Conservation (phyloP, 2,329 filamentous ascomycete genomes). For the Beauveria sp. region DNA sequence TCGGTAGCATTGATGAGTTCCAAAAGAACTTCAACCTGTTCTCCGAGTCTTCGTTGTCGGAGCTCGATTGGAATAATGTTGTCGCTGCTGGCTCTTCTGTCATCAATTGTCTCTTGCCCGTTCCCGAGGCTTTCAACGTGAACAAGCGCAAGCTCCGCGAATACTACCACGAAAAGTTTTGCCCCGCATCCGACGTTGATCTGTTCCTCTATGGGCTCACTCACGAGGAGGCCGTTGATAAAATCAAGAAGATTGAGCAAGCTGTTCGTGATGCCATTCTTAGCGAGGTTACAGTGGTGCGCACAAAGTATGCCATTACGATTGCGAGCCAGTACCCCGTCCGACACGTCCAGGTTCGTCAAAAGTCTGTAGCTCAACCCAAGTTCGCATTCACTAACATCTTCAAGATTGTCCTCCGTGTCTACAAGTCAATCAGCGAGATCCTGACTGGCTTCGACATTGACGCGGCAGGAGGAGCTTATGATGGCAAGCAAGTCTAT, state of each 20-base stretch:
- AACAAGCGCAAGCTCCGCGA: conserved; percentile 58
- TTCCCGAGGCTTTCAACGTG: conserved; percentile 52
- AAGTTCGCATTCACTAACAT: not conserved
- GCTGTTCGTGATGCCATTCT: conserved; percentile 70
- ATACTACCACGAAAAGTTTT: conserved; percentile 77
- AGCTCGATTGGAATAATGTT: conserved; percentile 76
- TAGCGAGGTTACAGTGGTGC: conserved; percentile 74
- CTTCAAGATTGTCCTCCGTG: conserved; percentile 66
- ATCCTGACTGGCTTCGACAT: conserved; percentile 87
- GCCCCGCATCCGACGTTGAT: conserved; percentile 80
- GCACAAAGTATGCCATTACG: conserved; percentile 82
- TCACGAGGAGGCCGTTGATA: conserved; percentile 70
- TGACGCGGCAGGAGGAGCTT: conserved; percentile 74
- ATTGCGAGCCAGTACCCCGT: conserved; percentile 79
- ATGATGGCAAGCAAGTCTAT: conserved; percentile 74
- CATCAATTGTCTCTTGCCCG: conserved; percentile 68
- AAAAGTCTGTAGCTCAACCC: not conserved
- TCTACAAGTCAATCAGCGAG: conserved; percentile 78
- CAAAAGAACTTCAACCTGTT: conserved; percentile 75
- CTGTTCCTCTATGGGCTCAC: conserved; percentile 75
- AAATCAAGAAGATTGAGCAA: conserved; percentile 75
- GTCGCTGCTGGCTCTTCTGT: conserved; percentile 76
- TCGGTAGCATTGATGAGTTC: conserved; percentile 61
- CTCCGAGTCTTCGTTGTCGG: conserved; percentile 67
- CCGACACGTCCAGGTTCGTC: conserved; percentile 59